Base-by-base conservation (phyloP, 345 rosid genomes). In the Moricandia arvensis region DNA sequence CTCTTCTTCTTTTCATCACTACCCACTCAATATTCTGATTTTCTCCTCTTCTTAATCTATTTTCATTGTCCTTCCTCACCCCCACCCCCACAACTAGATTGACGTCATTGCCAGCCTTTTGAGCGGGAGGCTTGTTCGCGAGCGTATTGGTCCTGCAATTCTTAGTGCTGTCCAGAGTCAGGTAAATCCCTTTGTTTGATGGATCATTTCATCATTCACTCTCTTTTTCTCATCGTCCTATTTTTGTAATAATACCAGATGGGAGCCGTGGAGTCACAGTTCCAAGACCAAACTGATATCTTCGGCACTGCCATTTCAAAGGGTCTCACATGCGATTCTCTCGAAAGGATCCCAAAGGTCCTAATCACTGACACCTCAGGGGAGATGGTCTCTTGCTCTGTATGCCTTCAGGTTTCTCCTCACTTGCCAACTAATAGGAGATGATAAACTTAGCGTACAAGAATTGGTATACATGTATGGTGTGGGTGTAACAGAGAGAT, bases 91-190 rank as follows among this genome's bases (percentile, higher is more conserved):
- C 41, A 9, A 8, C 7, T 38, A 54, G 98, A 86, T 91, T 72
- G 98, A 94, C 84, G 98, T 94, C 67, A 85, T 94, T 66, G 91
- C 86, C 45, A 91, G 95, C 86, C 98, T 94, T 80, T 81, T 94
- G 31, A 94, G 96, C 58, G 98, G 98, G 49, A 89, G 98, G 80
- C 97, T 94, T 77, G 97, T 94, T 45, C 95, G 97, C 0, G 98
- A 94, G 80, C 87, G 95, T 74, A 90, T 94, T 33, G 98, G 97
- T 75, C 98, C 97, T 1, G 98, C n/a, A n/a, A n/a, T n/a, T n/a
- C n/a, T n/a, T n/a, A n/a, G n/a, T n/a, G n/a, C n/a, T n/a, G n/a
- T n/a, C 70, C 98, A 94, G 80, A 91, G 97, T 79, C 97, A 94
- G 97, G 98, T 94, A 41, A 3, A 3, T 11, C 49, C 6, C 18